These are phyloP conservation scores for Leccinum pellstonianum DNA, from an alignment of 768 basidiomycete species.

Conservation along the genomic window DNA sequence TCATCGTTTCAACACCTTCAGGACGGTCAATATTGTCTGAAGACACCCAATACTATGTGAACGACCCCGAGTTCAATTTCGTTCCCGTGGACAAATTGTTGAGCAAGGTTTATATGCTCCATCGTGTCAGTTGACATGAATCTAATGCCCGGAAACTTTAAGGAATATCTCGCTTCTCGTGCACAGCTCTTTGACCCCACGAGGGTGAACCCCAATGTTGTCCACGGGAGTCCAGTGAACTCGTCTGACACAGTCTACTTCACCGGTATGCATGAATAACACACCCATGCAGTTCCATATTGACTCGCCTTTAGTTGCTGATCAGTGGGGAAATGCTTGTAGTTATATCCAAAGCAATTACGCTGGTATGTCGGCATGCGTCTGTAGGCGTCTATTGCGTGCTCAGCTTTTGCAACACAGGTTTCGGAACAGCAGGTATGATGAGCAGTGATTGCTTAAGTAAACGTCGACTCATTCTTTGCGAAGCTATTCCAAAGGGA, in stretches of 20 bases:
- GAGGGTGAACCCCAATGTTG: conserved; percentile 62
- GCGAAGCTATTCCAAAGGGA: conserved; percentile 79
- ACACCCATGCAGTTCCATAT: background rate
- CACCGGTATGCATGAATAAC: conserved; percentile 51
- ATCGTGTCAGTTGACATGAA: background rate
- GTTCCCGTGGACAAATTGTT: conserved; percentile 81
- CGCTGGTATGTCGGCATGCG: conserved; percentile 49
- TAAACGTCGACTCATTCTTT: conserved; percentile 6
- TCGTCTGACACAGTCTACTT: conserved; percentile 97
- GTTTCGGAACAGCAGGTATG: conserved; percentile 86
- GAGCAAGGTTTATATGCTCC: conserved; percentile 58
- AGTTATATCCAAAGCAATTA: conserved; percentile 91
- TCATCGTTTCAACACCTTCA: background rate
- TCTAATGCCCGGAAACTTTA: conserved; percentile 1
- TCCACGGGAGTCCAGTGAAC: conserved; percentile 77
- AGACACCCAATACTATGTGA: conserved; percentile 90
- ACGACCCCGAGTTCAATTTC: conserved; percentile 78
- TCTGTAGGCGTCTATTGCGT: background rate
- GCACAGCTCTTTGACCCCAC: conserved; percentile 75
- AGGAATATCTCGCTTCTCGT: conserved; percentile 83
- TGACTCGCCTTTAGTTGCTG: conserved; percentile 52
- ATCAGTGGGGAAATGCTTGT: conserved; percentile 88
- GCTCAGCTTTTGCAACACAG: conserved; percentile 33
- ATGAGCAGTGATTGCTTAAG: background rate
- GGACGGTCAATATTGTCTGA: background rate